These are phyloP conservation scores for Starmerella bacillaris DNA, from an alignment of 805 yeast genomes.

Conservation along the genomic window DNA sequence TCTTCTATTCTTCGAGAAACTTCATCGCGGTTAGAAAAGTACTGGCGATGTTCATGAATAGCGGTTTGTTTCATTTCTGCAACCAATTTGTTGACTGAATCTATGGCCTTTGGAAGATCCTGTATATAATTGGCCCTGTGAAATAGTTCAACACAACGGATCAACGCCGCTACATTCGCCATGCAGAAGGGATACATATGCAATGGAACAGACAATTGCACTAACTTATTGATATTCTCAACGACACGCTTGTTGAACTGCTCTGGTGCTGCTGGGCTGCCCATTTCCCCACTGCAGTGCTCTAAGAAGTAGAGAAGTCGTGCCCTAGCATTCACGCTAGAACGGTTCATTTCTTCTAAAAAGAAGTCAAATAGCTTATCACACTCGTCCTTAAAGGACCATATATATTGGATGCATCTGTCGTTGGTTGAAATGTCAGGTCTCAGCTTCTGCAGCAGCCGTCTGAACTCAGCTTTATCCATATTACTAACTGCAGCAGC, in stretches of 20 bases:
- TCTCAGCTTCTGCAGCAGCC: conserved; percentile 42
- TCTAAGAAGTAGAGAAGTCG: conserved; percentile 57
- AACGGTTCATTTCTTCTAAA: conserved; percentile 35
- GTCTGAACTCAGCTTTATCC: conserved; percentile 74
- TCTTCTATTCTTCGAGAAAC: conserved; percentile 71
- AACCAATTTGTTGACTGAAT: too few relatives aligned
- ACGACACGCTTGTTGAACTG: conserved; percentile 5
- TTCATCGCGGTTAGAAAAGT: conserved; percentile 29
- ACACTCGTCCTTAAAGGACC: conserved; percentile 32
- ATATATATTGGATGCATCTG: conserved; percentile 16
- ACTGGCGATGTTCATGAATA: too few relatives aligned
- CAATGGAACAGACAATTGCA: conserved; percentile 17
- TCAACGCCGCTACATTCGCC: conserved; percentile 14
- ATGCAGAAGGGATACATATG: conserved; percentile 15
- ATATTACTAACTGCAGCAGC: neutral
- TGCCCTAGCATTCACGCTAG: conserved; percentile 37
- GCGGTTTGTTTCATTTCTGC: too few relatives aligned
- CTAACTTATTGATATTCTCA: conserved; percentile 7
- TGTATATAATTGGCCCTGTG: conserved; percentile 2
- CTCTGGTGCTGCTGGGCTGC: conserved; percentile 4
- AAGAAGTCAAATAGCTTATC: conserved; percentile 56
- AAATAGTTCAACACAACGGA: conserved; percentile 13
- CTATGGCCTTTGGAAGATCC: too few relatives aligned
- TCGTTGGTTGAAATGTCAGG: conserved; percentile 32
- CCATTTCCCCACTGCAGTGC: conserved; percentile 26